Percentiles rank a stretch among this genome's conserved stretches.
Evolutionary conservation across 345 rosid genomes (phyloP).

Genomic region (Chamaenerion angustifolium): DNA sequence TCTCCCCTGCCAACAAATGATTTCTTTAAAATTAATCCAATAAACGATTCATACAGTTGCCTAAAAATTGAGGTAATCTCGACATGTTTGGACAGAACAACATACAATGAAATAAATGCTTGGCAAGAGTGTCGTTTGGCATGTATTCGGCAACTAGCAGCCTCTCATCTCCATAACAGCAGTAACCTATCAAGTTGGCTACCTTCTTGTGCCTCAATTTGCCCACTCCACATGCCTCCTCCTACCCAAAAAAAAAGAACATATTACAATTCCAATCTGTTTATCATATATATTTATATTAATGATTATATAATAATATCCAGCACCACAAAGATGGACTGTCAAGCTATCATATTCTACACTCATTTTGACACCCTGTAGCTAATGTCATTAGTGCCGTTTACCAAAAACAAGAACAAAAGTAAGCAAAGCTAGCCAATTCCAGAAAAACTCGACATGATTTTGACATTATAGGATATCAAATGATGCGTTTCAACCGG

Average conservation of each 20-base stretch:
- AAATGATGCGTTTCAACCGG: too few species aligned
- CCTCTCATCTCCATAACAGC: constrained; percentile 94
- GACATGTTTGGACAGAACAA: neutral
- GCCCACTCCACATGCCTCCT: constrained; percentile 75
- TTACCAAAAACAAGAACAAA: too few species aligned
- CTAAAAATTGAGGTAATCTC: neutral
- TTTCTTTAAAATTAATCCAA: neutral
- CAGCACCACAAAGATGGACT: too few species aligned
- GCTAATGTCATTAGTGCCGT: too few species aligned
- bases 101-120: constrained; percentile 90
- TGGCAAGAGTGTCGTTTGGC: constrained; percentile 76
- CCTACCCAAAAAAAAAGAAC: constrained; percentile 24
- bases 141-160: constrained; percentile 78
- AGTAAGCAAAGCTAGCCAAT: too few species aligned
- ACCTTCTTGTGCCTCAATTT: constrained; percentile 56
- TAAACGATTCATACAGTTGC: neutral
- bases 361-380: too few species aligned
- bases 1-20: constrained; percentile 41
- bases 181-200: constrained; percentile 85
- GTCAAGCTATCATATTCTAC: too few species aligned
- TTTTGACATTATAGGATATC: too few species aligned
- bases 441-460: too few species aligned
- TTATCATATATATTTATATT: neutral
- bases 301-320: too few species aligned
- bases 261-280: too few species aligned